Percentiles rank a stretch among this genome's conserved stretches.
Evolutionary conservation across 805 yeast species (phyloP).

Genomic region (Kregervanrija delftensis): DNA sequence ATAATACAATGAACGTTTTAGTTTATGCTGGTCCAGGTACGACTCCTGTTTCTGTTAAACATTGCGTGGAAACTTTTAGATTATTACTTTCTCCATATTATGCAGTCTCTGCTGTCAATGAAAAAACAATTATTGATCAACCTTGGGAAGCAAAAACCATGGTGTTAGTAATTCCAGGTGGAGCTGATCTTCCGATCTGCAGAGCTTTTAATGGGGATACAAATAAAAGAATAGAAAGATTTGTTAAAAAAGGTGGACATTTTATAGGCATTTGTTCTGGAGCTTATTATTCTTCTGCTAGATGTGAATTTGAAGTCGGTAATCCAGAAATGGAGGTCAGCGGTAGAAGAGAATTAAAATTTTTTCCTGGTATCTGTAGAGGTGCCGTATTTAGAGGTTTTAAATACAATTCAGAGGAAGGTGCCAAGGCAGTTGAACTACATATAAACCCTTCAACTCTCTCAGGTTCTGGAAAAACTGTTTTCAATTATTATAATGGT

Average conservation of each 20-base stretch:
- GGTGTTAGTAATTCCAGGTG: slow-evolving; percentile 86
- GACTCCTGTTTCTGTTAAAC: slow-evolving; percentile 79
- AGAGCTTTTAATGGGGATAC: slow-evolving; percentile 64
- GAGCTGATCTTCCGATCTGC: slow-evolving; percentile 90
- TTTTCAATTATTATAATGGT: slow-evolving; percentile 67
- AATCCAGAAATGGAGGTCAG: slow-evolving; percentile 65
- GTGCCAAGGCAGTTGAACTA: slow-evolving; percentile 58
- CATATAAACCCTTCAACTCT: slow-evolving; percentile 30
- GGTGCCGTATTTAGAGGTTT: slow-evolving; percentile 85
- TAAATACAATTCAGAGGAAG: slow-evolving; percentile 65
- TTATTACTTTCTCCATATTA: slow-evolving; percentile 76
- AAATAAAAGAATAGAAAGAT: slow-evolving; percentile 51
- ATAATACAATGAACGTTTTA: slow-evolving; percentile 56
- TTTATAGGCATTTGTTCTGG: slow-evolving; percentile 94
- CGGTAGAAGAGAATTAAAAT: slow-evolving; percentile 75
- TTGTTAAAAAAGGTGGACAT: slow-evolving; percentile 72
- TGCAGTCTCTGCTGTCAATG: slow-evolving; percentile 71
- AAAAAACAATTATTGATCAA: slow-evolving; percentile 57
- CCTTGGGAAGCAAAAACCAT: slow-evolving; percentile 87
- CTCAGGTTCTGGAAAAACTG: slow-evolving; percentile 22
- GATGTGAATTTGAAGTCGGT: slow-evolving; percentile 82
- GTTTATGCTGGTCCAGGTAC: slow-evolving; percentile 77
- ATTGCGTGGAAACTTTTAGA: slow-evolving; percentile 71
- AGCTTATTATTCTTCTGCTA: slow-evolving; percentile 71
- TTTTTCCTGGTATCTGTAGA: slow-evolving; percentile 76